A percentile compares a stretch with the other conserved stretches of the same genome.
phyloP scores from a whole-genome alignment of 257 asterid species.

The Solanum etuberosum region DNA sequence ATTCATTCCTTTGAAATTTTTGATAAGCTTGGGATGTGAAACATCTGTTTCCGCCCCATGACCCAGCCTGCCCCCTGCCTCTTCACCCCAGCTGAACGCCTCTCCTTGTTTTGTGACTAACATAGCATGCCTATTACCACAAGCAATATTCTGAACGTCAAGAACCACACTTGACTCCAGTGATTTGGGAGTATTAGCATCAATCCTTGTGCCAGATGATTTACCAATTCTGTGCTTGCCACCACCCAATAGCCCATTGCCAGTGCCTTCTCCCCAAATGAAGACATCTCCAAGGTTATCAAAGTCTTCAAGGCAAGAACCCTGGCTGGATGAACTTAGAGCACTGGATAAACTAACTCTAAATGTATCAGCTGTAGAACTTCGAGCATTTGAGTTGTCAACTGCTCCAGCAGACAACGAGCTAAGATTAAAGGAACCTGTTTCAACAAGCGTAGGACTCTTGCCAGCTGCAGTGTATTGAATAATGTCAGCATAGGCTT shows the following conservation, averaged over 20 bases:
- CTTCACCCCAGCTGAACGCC: conserved; percentile 89
- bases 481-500: conserved; percentile 62
- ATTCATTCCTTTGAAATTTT: conserved; percentile 40
- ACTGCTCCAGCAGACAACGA: conserved; percentile 16
- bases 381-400: conserved; percentile 39
- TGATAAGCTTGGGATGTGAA: conserved; percentile 55
- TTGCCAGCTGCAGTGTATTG: conserved; percentile 51
- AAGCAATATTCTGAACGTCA: conserved; percentile 54
- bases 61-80: conserved; percentile 71
- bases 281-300: conserved; percentile 74
- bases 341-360: conserved; percentile 87
- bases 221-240: conserved; percentile 24
- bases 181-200: conserved; percentile 55
- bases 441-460: conserved; percentile 26
- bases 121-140: conserved; percentile 62
- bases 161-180: conserved; percentile 64
- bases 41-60: conserved; percentile 63
- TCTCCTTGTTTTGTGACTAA: conserved; percentile 80
- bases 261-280: conserved; percentile 83
- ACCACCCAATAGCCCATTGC: conserved; percentile 59
- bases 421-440: conserved; percentile 15
- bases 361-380: conserved; percentile 44
- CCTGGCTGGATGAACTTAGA: conserved; percentile 86
- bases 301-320: conserved; percentile 68
- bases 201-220: conserved; percentile 15